A percentile compares a stretch with the other conserved stretches of the same genome.
These are phyloP conservation scores for Fusarium solani-melongenae DNA, from an alignment of 2,329 filamentous ascomycete genomes.

Conservation along the genomic window DNA sequence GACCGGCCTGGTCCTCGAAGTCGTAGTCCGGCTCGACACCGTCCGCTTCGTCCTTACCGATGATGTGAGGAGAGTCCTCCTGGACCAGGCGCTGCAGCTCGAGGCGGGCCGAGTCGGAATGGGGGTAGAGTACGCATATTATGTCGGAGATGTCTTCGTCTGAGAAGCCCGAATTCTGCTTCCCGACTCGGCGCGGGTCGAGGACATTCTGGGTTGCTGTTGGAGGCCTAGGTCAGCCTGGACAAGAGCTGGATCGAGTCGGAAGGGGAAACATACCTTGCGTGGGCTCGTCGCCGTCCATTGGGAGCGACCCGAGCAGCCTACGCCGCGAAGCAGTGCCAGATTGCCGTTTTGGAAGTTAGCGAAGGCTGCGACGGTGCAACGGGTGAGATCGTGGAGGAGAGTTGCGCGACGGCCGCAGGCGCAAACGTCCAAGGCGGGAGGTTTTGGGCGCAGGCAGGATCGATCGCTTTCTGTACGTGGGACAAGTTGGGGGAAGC, in stretches of 20 bases:
- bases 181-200: constrained; percentile 82
- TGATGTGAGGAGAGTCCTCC: constrained; percentile 61
- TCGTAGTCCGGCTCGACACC: constrained; percentile 63
- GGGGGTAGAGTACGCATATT: constrained; percentile 87
- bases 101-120: constrained; percentile 75
- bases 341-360: constrained; percentile 28
- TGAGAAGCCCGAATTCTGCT: constrained; percentile 84
- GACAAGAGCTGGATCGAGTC: not conserved
- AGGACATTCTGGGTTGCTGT: constrained; percentile 81
- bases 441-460: constrained; percentile 12
- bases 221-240: constrained; percentile 27
- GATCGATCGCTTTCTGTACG: constrained; percentile 11
- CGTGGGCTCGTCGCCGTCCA: constrained; percentile 58
- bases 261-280: constrained; percentile 49
- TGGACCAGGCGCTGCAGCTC: constrained; percentile 70
- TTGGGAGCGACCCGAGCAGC: constrained; percentile 50
- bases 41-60: constrained; percentile 61
- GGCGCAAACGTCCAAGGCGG: constrained; percentile 24
- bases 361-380: constrained; percentile 10
- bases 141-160: constrained; percentile 89
- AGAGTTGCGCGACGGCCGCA: constrained; percentile 13
- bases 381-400: constrained; percentile 3
- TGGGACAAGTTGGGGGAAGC: constrained; percentile 14
- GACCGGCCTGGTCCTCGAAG: constrained; percentile 60
- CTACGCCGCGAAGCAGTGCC: constrained; percentile 37